phyloP scores from a whole-genome alignment of 495 filamentous ascomycete species.

The Pyronema omphalodes region DNA sequence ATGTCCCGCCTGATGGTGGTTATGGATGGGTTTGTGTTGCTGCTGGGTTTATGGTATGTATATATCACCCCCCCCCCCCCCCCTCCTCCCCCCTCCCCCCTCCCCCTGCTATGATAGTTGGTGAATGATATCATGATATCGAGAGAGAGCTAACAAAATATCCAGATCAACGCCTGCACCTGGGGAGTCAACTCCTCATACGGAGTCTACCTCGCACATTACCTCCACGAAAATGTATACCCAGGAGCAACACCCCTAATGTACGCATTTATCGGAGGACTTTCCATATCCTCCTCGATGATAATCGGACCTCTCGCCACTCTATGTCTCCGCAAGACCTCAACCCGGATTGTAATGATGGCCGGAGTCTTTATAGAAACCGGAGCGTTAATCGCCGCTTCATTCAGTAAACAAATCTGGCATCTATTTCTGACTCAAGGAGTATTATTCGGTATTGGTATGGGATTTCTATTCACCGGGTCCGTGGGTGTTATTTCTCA shows the following conservation, averaged over 20 bases:
- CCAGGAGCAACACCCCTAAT: conserved; percentile 38
- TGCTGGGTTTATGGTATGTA: conserved; percentile 31
- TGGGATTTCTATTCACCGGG: conserved; percentile 60
- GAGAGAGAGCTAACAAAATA: too few relatives aligned
- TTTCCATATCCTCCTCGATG: conserved; percentile 47
- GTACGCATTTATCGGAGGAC: conserved; percentile 57
- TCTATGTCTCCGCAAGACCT: conserved; percentile 32
- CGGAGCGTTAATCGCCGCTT: conserved; percentile 42
- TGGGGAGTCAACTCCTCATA: conserved; percentile 40
- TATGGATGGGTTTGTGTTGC: conserved; percentile 43
- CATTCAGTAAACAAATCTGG: conserved; percentile 51
- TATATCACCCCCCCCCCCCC: not conserved
- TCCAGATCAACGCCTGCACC: conserved; percentile 29
- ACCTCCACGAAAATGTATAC: conserved; percentile 41
- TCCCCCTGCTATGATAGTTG: too few relatives aligned
- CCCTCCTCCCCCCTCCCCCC: too few relatives aligned
- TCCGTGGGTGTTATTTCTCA: conserved; percentile 54
- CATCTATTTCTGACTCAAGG: conserved; percentile 63
- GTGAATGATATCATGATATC: too few relatives aligned
- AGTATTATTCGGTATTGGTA: conserved; percentile 52
- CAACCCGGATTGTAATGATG: conserved; percentile 39
- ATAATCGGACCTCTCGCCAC: conserved; percentile 49
- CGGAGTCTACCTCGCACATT: conserved; percentile 54
- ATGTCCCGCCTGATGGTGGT: conserved; percentile 36
- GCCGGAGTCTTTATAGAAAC: conserved; percentile 43